Evolutionary conservation across 257 asterid species (phyloP), one percentile per base, ranked within the genome.

Genomic region (Solanum virginianum): DNA sequence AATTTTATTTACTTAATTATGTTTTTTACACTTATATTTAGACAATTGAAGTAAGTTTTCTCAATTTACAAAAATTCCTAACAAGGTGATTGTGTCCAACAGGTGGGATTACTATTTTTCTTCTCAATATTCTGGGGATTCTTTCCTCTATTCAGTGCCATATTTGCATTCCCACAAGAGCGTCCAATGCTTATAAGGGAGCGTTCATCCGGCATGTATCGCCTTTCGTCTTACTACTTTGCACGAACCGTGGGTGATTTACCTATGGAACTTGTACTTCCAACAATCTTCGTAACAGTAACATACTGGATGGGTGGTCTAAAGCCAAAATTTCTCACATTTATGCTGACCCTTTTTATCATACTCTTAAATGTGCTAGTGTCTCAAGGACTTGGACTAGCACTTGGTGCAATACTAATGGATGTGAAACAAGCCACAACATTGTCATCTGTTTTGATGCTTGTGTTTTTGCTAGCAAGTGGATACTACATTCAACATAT

Each of bases 231-330:
- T 3, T 95, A 95, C 62, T 94, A 87, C 87, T 86, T 93, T 7
- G 97, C 99, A 18, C 83, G 97, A 88, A 92, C 83, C 13, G 83
- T 82, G 0, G 97, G 98, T 0, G 99, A 95, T 66, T 83, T 95
- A 6, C 99, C 99, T 36, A 94, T 95, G 98, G 98, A 94, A 68
- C 94, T 95, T 6, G 89, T 93, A 4, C 94, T 95, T 17, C 99
- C 99, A 4, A 94, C 97, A n/a, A 81, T 93, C 17, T 94, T 91
- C 12, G 91, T 92, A 3, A 91, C 97, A 0, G 68, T 91, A 20
- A 87, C 97, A 1, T 95, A 95, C 70, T 95, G 99, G 98, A 93
- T 93, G 97, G 97, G 95, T 2, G 98, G 99, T 77, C 90, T 95
- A 8, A 93, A 90, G 81, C 94, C 97, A 47, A 90, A 96, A 49